Evolutionary conservation across 164 flowering plant species (phyloP).

Genomic region (Berberis vulgaris): DNA sequence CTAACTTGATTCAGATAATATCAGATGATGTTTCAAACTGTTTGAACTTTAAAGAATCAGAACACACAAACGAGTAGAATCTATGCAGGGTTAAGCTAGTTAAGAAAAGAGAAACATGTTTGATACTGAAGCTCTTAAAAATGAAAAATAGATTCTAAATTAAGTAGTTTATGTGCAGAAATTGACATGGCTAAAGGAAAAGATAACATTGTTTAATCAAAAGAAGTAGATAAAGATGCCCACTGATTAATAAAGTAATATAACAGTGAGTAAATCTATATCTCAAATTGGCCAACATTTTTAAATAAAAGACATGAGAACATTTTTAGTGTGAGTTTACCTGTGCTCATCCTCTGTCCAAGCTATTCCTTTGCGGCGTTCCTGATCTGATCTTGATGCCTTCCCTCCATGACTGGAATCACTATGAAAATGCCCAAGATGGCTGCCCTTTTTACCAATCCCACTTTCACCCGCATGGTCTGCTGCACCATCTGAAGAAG

Average conservation of each 20-base stretch:
- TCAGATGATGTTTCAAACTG: no score
- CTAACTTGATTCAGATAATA: no score
- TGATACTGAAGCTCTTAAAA: no score
- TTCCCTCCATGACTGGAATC: conserved; percentile 60
- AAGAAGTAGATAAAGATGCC: background rate
- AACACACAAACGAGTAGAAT: no score
- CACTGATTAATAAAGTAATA: background rate
- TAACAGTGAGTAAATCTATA: background rate
- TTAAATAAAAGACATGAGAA: background rate
- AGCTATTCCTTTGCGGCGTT: conserved; percentile 89
- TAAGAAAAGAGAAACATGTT: no score
- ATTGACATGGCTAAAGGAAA: background rate
- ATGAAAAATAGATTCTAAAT: no score
- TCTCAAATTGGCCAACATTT: background rate
- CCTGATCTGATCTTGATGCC: conserved; percentile 69
- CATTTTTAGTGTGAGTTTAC: conserved; percentile 25
- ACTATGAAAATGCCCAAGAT: conserved; percentile 30
- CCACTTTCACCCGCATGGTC: conserved; percentile 52
- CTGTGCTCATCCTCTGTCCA: conserved; percentile 99
- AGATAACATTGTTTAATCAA: background rate
- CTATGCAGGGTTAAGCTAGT: no score
- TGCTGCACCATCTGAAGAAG: conserved; percentile 47
- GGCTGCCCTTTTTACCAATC: conserved; percentile 43
- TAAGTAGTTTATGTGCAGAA: no score
- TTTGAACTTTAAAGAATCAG: no score